Conservation (phyloP, 305 asterid species). For the Fraxinus paxiana region DNA sequence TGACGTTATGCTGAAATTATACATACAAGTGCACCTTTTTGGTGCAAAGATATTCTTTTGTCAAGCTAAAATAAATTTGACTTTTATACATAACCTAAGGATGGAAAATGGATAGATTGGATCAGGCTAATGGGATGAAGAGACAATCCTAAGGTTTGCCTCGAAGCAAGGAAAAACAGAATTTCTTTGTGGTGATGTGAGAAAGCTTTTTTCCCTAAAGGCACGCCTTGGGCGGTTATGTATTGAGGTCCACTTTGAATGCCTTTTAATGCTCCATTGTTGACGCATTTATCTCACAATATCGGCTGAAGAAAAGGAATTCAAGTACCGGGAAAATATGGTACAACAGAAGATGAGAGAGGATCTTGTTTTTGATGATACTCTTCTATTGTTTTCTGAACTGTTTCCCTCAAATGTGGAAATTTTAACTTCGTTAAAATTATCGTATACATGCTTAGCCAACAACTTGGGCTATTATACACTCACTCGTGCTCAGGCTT, state of each 20-base stretch:
- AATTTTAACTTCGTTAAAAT: not conserved
- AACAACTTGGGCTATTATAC: not conserved
- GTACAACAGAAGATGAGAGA: not conserved
- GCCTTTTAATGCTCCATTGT: not conserved
- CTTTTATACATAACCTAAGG: not conserved
- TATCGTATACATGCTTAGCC: not conserved
- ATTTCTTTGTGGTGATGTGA: not conserved
- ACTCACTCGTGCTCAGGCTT: not conserved
- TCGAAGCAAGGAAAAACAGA: not conserved
- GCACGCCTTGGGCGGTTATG: not conserved
- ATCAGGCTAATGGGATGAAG: not conserved
- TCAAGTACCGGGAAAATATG: not conserved
- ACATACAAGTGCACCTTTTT: slow-evolving; percentile 9
- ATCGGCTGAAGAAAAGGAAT: not conserved
- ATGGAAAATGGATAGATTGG: not conserved
- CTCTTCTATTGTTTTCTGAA: not conserved
- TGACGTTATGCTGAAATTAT: not conserved
- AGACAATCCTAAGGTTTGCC: not conserved
- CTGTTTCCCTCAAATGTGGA: not conserved
- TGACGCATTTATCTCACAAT: not conserved
- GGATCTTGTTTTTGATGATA: not conserved
- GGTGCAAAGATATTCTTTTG: not conserved
- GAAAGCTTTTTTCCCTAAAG: not conserved
- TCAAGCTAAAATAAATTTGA: not conserved
- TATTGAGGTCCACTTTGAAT: not conserved